Evolutionary conservation across 1,284 basidiomycete genomes (phyloP), one percentile per base, ranked within the genome.

Genomic region (Ceratobasidium sp.): DNA sequence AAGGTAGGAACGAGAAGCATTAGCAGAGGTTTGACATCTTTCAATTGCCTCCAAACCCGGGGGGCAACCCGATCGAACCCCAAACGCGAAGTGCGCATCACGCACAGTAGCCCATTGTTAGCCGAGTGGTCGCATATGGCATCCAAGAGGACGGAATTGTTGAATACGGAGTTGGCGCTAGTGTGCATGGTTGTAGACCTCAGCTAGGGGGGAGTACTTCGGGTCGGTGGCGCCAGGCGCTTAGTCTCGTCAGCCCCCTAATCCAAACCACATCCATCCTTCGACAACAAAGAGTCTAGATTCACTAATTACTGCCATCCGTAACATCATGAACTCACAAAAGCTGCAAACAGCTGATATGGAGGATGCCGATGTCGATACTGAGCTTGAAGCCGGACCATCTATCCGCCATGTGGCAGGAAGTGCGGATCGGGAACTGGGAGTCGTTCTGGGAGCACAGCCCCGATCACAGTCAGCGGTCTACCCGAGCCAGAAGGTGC

Each of bases 401-500:
- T 56, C 73, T 15, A 76, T 28, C 42, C 61, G 39, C 33, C 51
- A 23, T 67, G 53, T n/a, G n/a, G n/a, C 23, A 51, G 42, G 49
- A 76, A 76, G 23, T 63, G 73, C 23, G 61, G 73, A n/a, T 49
- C 71, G 42, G 73, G 73, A 23, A 76, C 73, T 28, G 73, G 44
- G 13, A 76, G 73, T 67, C 73, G 73, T 23, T 42, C 73, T 64
- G 73, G 73, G 51, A 76, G 73, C 40, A 76, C 67, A 18, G 73
- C 63, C 3, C 73, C 73, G 9, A 55, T 46, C 42, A 20, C 26
- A 2, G 49, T 33, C 33, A 63, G 46, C 15, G 85, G 81, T 28
- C 87, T 86, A 58, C 87, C 87, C 68, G 87, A 89, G 26, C 93
- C 85, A 0, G 93, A 94, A 77, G 93, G 87, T 5, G 93, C 93